Evolutionary conservation across 805 yeast species (phyloP).

Genomic region (Millerozyma miso): DNA sequence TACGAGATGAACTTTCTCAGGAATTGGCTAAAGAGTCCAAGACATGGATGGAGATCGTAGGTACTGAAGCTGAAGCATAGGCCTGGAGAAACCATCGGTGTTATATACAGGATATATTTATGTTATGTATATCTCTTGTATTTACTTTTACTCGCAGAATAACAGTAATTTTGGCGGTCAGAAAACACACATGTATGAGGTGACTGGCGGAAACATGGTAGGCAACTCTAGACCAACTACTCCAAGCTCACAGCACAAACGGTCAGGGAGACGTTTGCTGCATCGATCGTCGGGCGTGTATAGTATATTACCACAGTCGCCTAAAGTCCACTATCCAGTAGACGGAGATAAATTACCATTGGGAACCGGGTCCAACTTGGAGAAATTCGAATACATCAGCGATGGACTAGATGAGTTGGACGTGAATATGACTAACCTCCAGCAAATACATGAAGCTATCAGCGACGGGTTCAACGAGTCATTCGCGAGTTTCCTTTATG

Average conservation of each 20-base stretch:
- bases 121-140: not conserved
- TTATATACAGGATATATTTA: not conserved
- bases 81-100: no score
- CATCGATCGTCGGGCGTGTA: constrained; percentile 36
- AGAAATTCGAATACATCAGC: constrained; percentile 40
- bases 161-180: no score
- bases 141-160: not conserved
- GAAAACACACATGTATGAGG: constrained; percentile 3
- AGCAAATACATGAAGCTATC: constrained; percentile 57
- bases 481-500: constrained; percentile 71
- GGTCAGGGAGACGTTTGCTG: constrained; percentile 17
- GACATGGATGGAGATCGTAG: constrained; percentile 80
- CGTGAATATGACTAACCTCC: constrained; percentile 52
- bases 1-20: constrained; percentile 36
- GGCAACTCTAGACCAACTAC: constrained; percentile 20
- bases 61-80: constrained; percentile 25
- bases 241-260: constrained; percentile 14
- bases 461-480: constrained; percentile 67
- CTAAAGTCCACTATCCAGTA: constrained; percentile 42
- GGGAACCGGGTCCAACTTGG: constrained; percentile 35
- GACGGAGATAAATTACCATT: constrained; percentile 38
- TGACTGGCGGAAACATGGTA: constrained; percentile 4
- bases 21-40: constrained; percentile 68
- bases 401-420: constrained; percentile 56
- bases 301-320: constrained; percentile 33